Percentiles rank a stretch among this genome's conserved stretches.
These are phyloP conservation scores for Penicillium longicatenatum DNA, from an alignment of 495 filamentous ascomycete species.

Conservation along the genomic window DNA sequence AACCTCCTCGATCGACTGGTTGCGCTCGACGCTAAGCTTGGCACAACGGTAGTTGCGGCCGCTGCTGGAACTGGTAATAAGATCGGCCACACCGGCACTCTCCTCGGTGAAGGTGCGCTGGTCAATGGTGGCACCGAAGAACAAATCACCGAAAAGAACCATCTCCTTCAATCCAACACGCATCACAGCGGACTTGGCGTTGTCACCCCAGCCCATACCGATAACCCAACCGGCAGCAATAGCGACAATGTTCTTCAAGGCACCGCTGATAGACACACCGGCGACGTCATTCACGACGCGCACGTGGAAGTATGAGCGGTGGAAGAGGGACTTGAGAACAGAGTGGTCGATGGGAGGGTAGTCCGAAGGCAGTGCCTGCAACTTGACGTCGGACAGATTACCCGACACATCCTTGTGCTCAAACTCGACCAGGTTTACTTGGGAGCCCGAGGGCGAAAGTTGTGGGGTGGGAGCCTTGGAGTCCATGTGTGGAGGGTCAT, in stretches of 20 bases:
- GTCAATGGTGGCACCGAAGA: slow-evolving; percentile 79
- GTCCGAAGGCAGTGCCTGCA: slow-evolving; percentile 72
- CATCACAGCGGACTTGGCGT: slow-evolving; percentile 97
- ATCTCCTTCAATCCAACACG: slow-evolving; percentile 92
- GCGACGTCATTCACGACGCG: slow-evolving; percentile 89
- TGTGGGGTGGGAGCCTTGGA: slow-evolving; percentile 69
- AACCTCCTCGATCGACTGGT: slow-evolving; percentile 79
- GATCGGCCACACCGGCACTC: slow-evolving; percentile 91
- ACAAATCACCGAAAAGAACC: slow-evolving; percentile 90
- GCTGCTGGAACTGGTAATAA: slow-evolving; percentile 90
- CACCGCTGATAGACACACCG: slow-evolving; percentile 92
- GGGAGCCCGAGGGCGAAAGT: slow-evolving; percentile 55
- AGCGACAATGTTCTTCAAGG: slow-evolving; percentile 96
- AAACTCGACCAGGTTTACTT: slow-evolving; percentile 60
- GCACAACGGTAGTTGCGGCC: slow-evolving; percentile 95
- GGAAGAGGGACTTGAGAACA: slow-evolving; percentile 81
- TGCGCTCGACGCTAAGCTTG: slow-evolving; percentile 79
- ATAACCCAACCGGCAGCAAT: slow-evolving; percentile 94
- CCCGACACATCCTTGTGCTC: slow-evolving; percentile 67
- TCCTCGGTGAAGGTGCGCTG: slow-evolving; percentile 92
- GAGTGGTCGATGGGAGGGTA: slow-evolving; percentile 82
- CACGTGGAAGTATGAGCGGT: slow-evolving; percentile 97
- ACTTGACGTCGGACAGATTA: slow-evolving; percentile 60
- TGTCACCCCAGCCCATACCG: slow-evolving; percentile 96
- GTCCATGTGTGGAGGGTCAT: slow-evolving; percentile 87